Evolutionary conservation across 2,329 filamentous ascomycete species (phyloP).

Genomic region (Ascochyta fabae): DNA sequence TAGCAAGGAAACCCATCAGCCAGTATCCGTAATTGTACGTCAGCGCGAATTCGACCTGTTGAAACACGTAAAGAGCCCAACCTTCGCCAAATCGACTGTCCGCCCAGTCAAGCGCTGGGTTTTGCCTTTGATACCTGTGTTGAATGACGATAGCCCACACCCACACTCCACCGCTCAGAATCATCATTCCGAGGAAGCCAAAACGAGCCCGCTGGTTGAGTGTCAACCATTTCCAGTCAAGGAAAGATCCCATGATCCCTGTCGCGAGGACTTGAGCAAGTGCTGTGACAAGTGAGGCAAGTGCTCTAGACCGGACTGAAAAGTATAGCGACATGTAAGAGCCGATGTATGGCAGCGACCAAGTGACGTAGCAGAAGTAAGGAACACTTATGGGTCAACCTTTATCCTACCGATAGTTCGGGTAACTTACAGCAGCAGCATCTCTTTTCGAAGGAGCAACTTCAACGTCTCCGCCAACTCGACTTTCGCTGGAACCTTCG

Average conservation of each 20-base stretch:
- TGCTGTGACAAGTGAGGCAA: conserved; percentile 27
- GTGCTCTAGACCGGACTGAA: conserved; percentile 22
- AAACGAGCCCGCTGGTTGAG: too few species aligned
- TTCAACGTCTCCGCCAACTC: conserved; percentile 21
- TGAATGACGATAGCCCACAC: too few species aligned
- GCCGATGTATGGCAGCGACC: conserved; percentile 25
- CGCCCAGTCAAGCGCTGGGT: conserved; percentile 38
- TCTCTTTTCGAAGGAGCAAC: conserved; percentile 11
- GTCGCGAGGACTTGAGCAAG: conserved; percentile 34
- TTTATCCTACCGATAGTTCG: background rate
- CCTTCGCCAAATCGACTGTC: conserved; percentile 32
- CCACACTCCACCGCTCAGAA: too few species aligned
- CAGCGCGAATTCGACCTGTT: conserved; percentile 42
- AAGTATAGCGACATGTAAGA: conserved; percentile 28
- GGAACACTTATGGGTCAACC: conserved; percentile 14
- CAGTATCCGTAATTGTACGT: conserved; percentile 48
- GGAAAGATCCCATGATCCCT: conserved; percentile 31
- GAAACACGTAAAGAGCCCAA: conserved; percentile 45
- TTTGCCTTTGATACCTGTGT: background rate
- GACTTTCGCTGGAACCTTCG: conserved; percentile 10
- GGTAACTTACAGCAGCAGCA: conserved; percentile 1
- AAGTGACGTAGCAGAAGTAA: conserved; percentile 32
- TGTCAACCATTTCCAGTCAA: conserved; percentile 24
- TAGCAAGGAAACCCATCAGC: conserved; percentile 40
- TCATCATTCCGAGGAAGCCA: too few species aligned